Conservation (phyloP, 202 grass and related monocot species). For the Carex arenaria region DNA sequence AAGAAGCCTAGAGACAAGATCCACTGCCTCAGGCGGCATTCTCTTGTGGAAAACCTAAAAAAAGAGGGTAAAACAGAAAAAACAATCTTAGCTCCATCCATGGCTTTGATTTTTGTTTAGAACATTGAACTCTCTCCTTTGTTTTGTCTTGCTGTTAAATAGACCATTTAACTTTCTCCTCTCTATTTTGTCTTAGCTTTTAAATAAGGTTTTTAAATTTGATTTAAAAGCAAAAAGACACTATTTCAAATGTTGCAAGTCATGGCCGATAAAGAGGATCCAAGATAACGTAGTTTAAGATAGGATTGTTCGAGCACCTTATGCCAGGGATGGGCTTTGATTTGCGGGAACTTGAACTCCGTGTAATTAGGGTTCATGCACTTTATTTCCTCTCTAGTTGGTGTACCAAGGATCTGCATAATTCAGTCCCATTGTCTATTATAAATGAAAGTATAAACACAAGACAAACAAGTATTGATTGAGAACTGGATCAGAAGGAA, state of each 20-base stretch:
- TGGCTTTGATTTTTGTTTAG: neutral
- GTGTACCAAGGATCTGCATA: constrained; percentile 79
- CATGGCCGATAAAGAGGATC: neutral
- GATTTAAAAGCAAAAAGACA: neutral
- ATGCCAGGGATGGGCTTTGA: constrained; percentile 98
- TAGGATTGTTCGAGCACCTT: constrained; percentile 42
- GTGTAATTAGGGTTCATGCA: constrained; percentile 99
- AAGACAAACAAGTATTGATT: neutral
- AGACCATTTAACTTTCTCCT: neutral
- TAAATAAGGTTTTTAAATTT: neutral
- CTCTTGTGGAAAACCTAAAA: constrained; percentile 83
- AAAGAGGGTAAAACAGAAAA: neutral
- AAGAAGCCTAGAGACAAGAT: constrained; percentile 93
- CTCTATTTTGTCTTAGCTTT: neutral
- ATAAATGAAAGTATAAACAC: constrained; percentile 13
- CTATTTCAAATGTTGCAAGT: neutral
- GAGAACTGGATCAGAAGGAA: constrained; percentile 17
- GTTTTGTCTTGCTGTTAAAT: neutral
- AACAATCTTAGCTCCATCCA: neutral
- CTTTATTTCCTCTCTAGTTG: constrained; percentile 95
- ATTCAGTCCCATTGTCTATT: constrained; percentile 13
- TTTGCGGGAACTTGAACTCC: constrained; percentile 94
- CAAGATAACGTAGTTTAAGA: neutral
- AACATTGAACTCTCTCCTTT: neutral
- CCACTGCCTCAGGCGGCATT: constrained; percentile 87